Evolutionary conservation across 495 filamentous ascomycete species (phyloP).

Genomic region (Penicillium atrosanguineum): DNA sequence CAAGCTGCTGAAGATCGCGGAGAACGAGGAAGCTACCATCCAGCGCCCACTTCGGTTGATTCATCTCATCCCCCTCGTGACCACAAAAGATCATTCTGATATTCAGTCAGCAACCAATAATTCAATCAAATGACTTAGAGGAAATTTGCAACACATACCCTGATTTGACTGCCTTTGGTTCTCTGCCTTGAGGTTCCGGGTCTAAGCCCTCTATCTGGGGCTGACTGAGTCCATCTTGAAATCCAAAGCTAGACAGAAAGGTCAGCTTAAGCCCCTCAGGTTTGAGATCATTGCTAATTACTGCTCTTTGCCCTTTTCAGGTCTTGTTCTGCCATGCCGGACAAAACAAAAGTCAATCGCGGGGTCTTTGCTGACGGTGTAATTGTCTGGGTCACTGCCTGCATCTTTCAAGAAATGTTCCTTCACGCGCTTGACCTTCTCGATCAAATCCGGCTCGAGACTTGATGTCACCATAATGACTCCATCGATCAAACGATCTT

Average conservation of each 20-base stretch:
- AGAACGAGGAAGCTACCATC: conserved; percentile 40
- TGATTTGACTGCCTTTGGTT: conserved; percentile 15
- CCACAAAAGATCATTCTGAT: conserved; percentile 14
- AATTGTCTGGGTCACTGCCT: neutral
- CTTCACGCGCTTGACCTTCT: neutral
- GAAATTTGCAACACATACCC: conserved; percentile 14
- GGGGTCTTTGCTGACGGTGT: neutral
- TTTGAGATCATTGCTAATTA: too few species aligned
- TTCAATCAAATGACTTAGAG: neutral
- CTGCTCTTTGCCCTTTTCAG: neutral
- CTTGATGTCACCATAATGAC: conserved; percentile 13
- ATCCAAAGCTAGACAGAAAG: conserved; percentile 26
- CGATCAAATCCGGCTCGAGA: neutral
- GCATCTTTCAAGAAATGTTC: neutral
- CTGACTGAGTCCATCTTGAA: conserved; percentile 30
- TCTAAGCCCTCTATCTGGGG: conserved; percentile 30
- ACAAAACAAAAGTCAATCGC: neutral
- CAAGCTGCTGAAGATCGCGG: conserved; percentile 33
- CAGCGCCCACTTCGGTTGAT: conserved; percentile 28
- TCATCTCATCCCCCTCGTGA: conserved; percentile 11
- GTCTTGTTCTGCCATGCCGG: neutral
- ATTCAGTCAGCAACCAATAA: neutral
- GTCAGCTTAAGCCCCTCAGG: too few species aligned
- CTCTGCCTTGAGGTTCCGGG: conserved; percentile 3
- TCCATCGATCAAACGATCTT: conserved; percentile 6